phyloP scores from a whole-genome alignment of 192 early-diverging fungal species.

The Coemansia sp. region DNA sequence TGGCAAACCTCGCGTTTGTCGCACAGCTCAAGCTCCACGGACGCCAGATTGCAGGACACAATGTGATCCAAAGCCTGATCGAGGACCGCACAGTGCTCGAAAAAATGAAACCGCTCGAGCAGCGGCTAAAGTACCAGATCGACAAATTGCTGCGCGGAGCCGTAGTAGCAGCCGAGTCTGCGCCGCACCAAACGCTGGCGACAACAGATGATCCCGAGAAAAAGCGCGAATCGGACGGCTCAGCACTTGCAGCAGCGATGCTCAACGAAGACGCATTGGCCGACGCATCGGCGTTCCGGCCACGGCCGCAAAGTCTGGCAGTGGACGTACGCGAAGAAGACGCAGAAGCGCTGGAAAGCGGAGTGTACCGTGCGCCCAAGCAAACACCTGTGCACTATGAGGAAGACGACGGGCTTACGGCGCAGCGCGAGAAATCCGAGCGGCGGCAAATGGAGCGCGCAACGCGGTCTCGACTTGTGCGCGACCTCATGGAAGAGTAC shows the following conservation, averaged over 20 bases:
- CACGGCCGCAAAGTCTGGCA: slow-evolving; percentile 71
- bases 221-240: slow-evolving; percentile 13
- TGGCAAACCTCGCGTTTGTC: slow-evolving; percentile 73
- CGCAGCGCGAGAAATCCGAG: slow-evolving; percentile 63
- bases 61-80: slow-evolving; percentile 64
- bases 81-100: slow-evolving; percentile 86
- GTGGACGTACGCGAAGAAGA: slow-evolving; percentile 47
- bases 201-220: slow-evolving; percentile 34
- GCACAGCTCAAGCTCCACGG: slow-evolving; percentile 79
- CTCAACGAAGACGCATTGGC: slow-evolving; percentile 41
- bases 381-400: slow-evolving; percentile 84
- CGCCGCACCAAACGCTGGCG: slow-evolving; percentile 1
- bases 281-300: slow-evolving; percentile 89
- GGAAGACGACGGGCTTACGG: slow-evolving; percentile 56
- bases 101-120: slow-evolving; percentile 90
- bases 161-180: slow-evolving; percentile 23
- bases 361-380: slow-evolving; percentile 85
- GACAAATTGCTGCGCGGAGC: slow-evolving; percentile 84
- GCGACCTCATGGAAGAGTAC: slow-evolving; percentile 78
- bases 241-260: slow-evolving; percentile 52
- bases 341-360: slow-evolving; percentile 26
- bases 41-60: slow-evolving; percentile 58
- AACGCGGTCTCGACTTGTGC: slow-evolving; percentile 76
- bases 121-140: slow-evolving; percentile 94
- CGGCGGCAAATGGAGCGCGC: slow-evolving; percentile 65